Conservation (phyloP, 257 asterid species). For the Lycium ferocissimum region DNA sequence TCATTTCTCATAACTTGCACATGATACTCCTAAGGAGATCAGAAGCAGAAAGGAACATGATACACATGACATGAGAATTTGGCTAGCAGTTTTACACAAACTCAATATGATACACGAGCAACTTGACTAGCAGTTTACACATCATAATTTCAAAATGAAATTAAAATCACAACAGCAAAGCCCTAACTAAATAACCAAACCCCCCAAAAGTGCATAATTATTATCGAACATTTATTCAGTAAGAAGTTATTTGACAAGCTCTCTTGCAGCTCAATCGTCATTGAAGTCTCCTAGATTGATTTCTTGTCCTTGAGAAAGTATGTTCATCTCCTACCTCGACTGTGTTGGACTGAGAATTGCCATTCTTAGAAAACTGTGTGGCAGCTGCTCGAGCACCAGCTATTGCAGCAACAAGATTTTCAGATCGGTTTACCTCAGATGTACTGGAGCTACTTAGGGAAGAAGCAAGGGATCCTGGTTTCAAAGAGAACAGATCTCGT, state of each 20-base stretch:
- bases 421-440: conserved; percentile 54
- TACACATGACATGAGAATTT: neutral
- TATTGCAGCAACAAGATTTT: conserved; percentile 66
- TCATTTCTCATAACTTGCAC: neutral
- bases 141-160: neutral
- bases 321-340: conserved; percentile 30
- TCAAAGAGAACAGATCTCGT: conserved; percentile 59
- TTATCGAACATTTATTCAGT: neutral
- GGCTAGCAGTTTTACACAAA: neutral
- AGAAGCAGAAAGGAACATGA: neutral
- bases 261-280: neutral
- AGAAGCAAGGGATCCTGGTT: conserved; percentile 67
- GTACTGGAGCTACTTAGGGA: conserved; percentile 32
- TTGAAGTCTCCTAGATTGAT: conserved; percentile 16
- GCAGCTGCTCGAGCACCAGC: conserved; percentile 89
- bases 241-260: neutral
- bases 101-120: neutral
- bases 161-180: neutral
- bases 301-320: conserved; percentile 46
- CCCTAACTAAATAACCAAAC: neutral
- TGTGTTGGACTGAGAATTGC: conserved; percentile 27
- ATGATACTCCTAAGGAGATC: neutral
- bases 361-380: conserved; percentile 64
- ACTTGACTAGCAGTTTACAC: neutral
- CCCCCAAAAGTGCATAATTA: neutral